Evolutionary conservation across 129 eudicot species (phyloP), one percentile per base, ranked within the genome.

Genomic region (Lactuca saligna): DNA sequence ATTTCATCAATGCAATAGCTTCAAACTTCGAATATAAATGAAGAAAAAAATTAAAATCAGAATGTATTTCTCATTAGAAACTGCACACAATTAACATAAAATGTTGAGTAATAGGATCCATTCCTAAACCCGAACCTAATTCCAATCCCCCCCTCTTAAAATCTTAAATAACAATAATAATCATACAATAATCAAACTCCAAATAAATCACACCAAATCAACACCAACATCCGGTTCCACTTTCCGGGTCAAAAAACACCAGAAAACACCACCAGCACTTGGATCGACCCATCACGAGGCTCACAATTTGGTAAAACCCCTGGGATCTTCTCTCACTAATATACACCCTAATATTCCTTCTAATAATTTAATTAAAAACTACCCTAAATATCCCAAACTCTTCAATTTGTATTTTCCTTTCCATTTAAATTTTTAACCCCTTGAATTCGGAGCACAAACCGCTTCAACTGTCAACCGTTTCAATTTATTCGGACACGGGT

Each of bases 381-480:
- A 77, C 68, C 59, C 70, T 57, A 78, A 73, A 46, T 63, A 33
- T 76, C 70, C 69, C 80, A 76, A 61, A 12, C 69, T 69, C 69
- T 64, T 69, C 58, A 57, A 76, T 76, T 76, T 61, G 80, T 54
- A 76, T 49, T 39, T 69, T 54, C 51, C 63, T 76, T 42, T 29
- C 5, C 38, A 35, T 6, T 35, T 6, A 35, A 35, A 20, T 17
- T 20, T 20, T 77, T 70, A 82, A 65, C 73, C 82, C 54, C 82
- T 78, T 34, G 57, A 39, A 56, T 11, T 58, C 10, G 82, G 79
- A 42, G 79, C 67, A 42, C 91, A 86, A 17, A 75, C 70, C 5
- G 87, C 91, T 73, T 86, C 85, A 51, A 86, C 91, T 32, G 87
- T 76, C 65, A 86, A 63, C 39, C 81, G 60, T 63, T 86, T 86